Evolutionary conservation across 129 eudicot genomes (phyloP), one percentile per base, ranked within the genome.

Genomic region (Flaveria sonorensis): DNA sequence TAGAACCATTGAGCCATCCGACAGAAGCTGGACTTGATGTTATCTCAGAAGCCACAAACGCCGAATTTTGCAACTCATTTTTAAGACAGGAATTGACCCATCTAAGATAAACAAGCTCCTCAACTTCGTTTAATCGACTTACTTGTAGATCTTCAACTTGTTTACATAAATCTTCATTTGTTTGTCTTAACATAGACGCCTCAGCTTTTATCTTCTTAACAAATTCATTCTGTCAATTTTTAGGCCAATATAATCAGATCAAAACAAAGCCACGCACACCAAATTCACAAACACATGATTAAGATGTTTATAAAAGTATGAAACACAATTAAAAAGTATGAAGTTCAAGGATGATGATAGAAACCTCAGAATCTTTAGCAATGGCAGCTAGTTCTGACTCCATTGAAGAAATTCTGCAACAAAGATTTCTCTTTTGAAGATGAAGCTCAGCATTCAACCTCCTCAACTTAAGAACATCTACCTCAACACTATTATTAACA

Each of bases 61-160:
- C 40, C 18, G 78, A 69, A 74, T 77, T 84, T 32, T 81, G 90
- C 59, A 93, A 74, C 84, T 93, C 98, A n/a, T 84, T 85, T 56
- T 89, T 83, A 16, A 93, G 85, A 78, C 95, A 87, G 4, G 98
- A 83, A 75, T 93, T 93, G 45, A 93, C 96, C 98, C 98, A 93
- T 67, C 91, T 82, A 47, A 93, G 80, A 69, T 93, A 93, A 36
- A 83, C 97, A 61, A 90, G 96, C 82, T 93, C 98, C 72, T 93
- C 98, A 48, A 93, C 97, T 82, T 93, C 98, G 59, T 90, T 93
- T 66, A 93, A 81, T 48, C 96, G 79, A 68, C 87, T 93, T 79
- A 90, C 78, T 86, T 93, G 98, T 71, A 90, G 87, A 72, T 90
- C 92, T 79, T 93, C 98, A 48, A 93, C 98, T 87, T 93, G 98